Conservation (phyloP, 495 filamentous ascomycete genomes). For the Aspergillus funiculosus region DNA sequence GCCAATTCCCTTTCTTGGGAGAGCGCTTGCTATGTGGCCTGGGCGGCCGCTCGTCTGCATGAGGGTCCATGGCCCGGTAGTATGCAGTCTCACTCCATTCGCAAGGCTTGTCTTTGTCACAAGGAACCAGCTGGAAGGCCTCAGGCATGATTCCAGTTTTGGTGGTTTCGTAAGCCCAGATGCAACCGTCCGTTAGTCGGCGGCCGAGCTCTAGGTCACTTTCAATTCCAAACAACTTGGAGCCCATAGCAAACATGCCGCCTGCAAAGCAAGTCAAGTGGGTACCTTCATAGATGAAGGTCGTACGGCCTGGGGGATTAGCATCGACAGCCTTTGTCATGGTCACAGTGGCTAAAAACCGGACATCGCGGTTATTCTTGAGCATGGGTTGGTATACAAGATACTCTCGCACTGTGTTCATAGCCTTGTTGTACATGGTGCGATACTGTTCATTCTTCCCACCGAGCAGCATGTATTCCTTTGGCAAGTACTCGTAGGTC, state of each 20-base stretch:
- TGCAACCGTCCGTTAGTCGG: conserved; percentile 85
- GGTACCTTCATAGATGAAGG: conserved; percentile 54
- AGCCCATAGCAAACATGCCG: conserved; percentile 88
- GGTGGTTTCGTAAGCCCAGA: conserved; percentile 84
- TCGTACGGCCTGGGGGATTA: conserved; percentile 27
- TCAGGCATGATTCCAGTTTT: conserved; percentile 91
- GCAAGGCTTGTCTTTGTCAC: conserved; percentile 60
- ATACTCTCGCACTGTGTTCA: conserved; percentile 63
- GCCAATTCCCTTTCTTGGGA: conserved; percentile 20
- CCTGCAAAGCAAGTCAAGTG: conserved; percentile 89
- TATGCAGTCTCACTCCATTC: conserved; percentile 70
- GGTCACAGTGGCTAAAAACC: conserved; percentile 60
- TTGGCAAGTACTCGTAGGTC: conserved; percentile 92
- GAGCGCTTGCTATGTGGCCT: conserved; percentile 11
- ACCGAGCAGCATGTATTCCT: conserved; percentile 69
- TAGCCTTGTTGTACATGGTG: conserved; percentile 69
- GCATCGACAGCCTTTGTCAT: conserved; percentile 18
- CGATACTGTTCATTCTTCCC: conserved; percentile 76
- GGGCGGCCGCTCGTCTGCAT: conserved; percentile 26
- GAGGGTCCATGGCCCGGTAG: conserved; percentile 51
- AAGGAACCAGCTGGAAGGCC: conserved; percentile 57
- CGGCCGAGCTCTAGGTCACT: conserved; percentile 75
- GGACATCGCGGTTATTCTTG: conserved; percentile 62
- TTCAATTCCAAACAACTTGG: conserved; percentile 75
- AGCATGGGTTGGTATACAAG: conserved; percentile 86